phyloP scores from a whole-genome alignment of 2,329 filamentous ascomycete species.

The Pochonia chlamydosporia region DNA sequence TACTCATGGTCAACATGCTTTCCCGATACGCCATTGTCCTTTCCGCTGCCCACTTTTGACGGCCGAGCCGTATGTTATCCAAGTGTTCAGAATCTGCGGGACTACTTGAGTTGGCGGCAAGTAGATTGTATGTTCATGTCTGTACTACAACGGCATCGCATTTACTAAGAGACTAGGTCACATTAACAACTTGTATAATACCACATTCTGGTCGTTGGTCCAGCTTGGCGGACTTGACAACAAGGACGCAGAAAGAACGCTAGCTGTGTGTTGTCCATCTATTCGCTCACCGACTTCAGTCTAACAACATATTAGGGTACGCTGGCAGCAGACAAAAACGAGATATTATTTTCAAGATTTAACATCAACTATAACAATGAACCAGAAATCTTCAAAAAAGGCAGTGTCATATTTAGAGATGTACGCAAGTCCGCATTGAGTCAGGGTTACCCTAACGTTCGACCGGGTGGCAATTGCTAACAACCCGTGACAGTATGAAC shows the following conservation, averaged over 20 bases:
- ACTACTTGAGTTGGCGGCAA: slow-evolving; percentile 97
- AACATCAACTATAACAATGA: slow-evolving; percentile 98
- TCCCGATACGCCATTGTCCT: slow-evolving; percentile 60
- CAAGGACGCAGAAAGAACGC: slow-evolving; percentile 72
- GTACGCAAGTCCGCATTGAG: slow-evolving; percentile 36
- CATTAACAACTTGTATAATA: slow-evolving; percentile 98
- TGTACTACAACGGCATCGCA: slow-evolving; percentile 15
- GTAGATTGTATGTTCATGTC: slow-evolving; percentile 67
- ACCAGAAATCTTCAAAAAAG: slow-evolving; percentile 85
- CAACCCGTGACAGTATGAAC: slow-evolving; percentile 55
- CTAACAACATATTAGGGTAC: slow-evolving; percentile 56
- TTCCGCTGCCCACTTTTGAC: slow-evolving; percentile 84
- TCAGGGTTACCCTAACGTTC: no score
- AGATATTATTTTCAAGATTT: slow-evolving; percentile 85
- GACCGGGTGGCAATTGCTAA: no score
- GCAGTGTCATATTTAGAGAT: slow-evolving; percentile 82
- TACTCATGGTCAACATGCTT: slow-evolving; percentile 75
- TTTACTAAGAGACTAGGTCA: slow-evolving; percentile 55
- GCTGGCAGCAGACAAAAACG: slow-evolving; percentile 83
- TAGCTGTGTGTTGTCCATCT: slow-evolving; percentile 52
- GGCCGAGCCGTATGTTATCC: slow-evolving; percentile 89
- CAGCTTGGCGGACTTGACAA: slow-evolving; percentile 68
- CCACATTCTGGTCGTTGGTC: slow-evolving; percentile 88
- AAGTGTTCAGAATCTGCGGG: slow-evolving; percentile 70
- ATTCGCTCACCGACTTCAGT: background rate